A percentile compares a stretch with the other conserved stretches of the same genome.
These are phyloP conservation scores for Clavariopsis aquatica DNA, from an alignment of 495 filamentous ascomycete genomes.

Conservation along the genomic window DNA sequence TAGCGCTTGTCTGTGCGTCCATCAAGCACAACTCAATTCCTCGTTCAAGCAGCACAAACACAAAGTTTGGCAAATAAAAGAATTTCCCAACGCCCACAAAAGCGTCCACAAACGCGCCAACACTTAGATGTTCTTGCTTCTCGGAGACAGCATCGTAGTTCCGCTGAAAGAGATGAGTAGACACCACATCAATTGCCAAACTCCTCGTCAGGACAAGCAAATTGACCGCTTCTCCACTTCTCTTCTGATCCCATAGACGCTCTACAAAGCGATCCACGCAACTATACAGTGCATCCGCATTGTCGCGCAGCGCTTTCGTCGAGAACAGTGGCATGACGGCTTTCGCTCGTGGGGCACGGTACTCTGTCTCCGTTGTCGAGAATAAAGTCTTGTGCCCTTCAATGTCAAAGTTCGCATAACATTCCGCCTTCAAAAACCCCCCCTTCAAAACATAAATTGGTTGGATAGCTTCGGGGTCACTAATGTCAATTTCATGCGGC, in stretches of 20 bases:
- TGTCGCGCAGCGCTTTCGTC: constrained; percentile 44
- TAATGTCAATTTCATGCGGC: constrained; percentile 24
- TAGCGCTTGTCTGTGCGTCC: constrained; percentile 34
- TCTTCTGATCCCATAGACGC: constrained; percentile 42
- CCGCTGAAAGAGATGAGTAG: constrained; percentile 49
- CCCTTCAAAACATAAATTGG: constrained; percentile 17
- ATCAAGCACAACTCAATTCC: constrained; percentile 37
- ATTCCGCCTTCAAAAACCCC: constrained; percentile 15
- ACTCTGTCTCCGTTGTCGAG: constrained; percentile 46
- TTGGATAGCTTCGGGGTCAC: constrained; percentile 15
- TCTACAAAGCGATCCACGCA: constrained; percentile 45
- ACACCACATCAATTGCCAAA: constrained; percentile 53
- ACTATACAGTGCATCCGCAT: constrained; percentile 46
- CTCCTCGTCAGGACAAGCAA: constrained; percentile 49
- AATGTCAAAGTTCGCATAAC: constrained; percentile 53
- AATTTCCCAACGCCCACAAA: constrained; percentile 55
- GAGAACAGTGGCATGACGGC: constrained; percentile 54
- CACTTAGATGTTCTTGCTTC: constrained; percentile 24
- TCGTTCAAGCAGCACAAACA: constrained; percentile 47
- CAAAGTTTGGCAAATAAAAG: constrained; percentile 48
- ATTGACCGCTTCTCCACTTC: constrained; percentile 36
- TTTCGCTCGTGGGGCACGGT: constrained; percentile 51
- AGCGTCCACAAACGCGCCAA: constrained; percentile 38
- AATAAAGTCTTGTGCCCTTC: constrained; percentile 56
- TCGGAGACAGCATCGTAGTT: constrained; percentile 8